Conservation (phyloP, 345 rosid genomes). For the Rubroshorea leprosula region DNA sequence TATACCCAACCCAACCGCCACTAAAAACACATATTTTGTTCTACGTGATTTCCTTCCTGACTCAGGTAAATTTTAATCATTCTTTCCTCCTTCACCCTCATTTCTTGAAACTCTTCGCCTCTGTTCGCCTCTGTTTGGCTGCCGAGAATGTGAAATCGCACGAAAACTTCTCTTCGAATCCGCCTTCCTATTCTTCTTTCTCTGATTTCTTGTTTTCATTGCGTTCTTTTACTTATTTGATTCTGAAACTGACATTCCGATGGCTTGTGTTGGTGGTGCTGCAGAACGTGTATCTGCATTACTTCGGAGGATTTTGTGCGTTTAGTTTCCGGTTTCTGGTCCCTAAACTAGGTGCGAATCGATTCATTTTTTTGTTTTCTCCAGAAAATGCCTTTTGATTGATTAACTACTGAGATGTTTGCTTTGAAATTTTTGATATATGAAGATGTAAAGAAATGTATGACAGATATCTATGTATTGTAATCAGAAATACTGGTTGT, state of each 20-base stretch:
- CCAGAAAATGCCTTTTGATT: slow-evolving; percentile 10
- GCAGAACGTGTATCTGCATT: slow-evolving; percentile 14
- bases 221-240: neutral
- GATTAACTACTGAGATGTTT: neutral
- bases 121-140: neutral
- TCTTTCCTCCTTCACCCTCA: neutral
- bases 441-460: neutral
- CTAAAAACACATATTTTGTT: too few species aligned
- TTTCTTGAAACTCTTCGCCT: neutral
- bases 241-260: neutral
- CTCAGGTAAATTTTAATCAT: too few species aligned
- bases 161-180: neutral
- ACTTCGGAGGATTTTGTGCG: slow-evolving; percentile 4
- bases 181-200: neutral
- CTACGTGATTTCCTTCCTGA: too few species aligned
- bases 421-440: neutral
- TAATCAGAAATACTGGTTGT: neutral
- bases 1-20: slow-evolving; percentile 21
- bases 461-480: neutral
- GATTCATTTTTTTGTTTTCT: neutral
- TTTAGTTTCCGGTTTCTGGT: slow-evolving; percentile 4
- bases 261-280: neutral
- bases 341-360: slow-evolving; percentile 12
- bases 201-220: neutral
- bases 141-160: slow-evolving; percentile 9